A percentile compares a stretch with the other conserved stretches of the same genome.
phyloP scores from a whole-genome alignment of 768 basidiomycete species.

The Boletus coccyginus region DNA sequence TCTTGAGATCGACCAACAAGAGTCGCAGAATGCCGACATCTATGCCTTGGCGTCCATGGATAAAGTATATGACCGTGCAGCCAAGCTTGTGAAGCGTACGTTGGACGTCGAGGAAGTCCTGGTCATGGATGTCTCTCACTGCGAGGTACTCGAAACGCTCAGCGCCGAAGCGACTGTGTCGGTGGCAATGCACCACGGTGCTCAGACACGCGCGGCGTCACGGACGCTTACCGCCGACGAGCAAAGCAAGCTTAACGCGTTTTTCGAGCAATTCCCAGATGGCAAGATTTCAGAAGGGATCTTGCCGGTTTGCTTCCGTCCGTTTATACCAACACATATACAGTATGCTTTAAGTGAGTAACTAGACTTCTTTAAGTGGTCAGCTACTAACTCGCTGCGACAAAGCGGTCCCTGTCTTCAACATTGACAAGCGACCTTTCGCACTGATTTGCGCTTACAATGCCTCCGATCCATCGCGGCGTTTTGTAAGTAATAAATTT shows the following conservation, averaged over 20 bases:
- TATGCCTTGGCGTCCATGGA: slow-evolving; percentile 61
- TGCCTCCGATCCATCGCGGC: slow-evolving; percentile 72
- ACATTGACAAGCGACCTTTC: slow-evolving; percentile 90
- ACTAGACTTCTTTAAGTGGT: not conserved
- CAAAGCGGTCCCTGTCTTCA: slow-evolving; percentile 86
- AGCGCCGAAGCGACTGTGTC: slow-evolving; percentile 58
- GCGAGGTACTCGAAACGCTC: slow-evolving; percentile 78
- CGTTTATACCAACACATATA: slow-evolving; percentile 76
- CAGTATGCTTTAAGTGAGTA: slow-evolving; percentile 84
- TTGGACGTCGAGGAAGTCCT: slow-evolving; percentile 91
- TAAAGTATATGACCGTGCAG: slow-evolving; percentile 86
- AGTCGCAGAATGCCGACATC: slow-evolving; percentile 24
- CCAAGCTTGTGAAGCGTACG: slow-evolving; percentile 83
- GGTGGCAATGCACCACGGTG: slow-evolving; percentile 68
- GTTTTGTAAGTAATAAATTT: slow-evolving; percentile 56
- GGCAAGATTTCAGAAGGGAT: slow-evolving; percentile 87
- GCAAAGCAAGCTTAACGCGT: slow-evolving; percentile 69
- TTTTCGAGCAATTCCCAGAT: slow-evolving; percentile 78
- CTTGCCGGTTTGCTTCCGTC: slow-evolving; percentile 77
- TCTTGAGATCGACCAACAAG: slow-evolving; percentile 74
- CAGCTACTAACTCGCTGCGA: slow-evolving; percentile 2
- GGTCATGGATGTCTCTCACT: slow-evolving; percentile 90
- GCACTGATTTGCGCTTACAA: slow-evolving; percentile 91
- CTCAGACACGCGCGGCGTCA: slow-evolving; percentile 48
- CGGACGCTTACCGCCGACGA: slow-evolving; percentile 65